Conservation (phyloP, 768 basidiomycete genomes). For the Mycena metata region DNA sequence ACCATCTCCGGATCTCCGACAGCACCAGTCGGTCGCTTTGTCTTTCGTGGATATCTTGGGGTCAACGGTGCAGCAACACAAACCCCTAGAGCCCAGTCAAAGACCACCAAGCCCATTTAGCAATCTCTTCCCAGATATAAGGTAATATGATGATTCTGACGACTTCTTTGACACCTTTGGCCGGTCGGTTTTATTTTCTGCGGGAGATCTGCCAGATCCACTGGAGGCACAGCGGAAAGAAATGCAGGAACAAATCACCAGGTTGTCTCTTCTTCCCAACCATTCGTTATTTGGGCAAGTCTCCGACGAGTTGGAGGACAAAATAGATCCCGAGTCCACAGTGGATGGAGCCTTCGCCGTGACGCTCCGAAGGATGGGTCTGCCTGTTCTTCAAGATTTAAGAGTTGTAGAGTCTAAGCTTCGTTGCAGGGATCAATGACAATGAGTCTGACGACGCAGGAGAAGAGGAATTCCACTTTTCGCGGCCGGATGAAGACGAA, state of each 20-base stretch:
- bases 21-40: background rate
- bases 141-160: background rate
- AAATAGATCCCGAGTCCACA: background rate
- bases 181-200: background rate
- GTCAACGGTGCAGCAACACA: background rate
- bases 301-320: constrained; percentile 4
- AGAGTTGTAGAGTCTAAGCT: too few relatives aligned
- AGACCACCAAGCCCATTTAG: background rate
- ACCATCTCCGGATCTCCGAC: too few relatives aligned
- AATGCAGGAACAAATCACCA: constrained; percentile 13
- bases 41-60: background rate
- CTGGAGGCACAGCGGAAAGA: background rate
- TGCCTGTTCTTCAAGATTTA: too few relatives aligned
- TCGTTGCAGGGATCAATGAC: constrained; percentile 7
- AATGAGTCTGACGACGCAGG: constrained; percentile 20
- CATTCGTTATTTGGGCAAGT: constrained; percentile 14
- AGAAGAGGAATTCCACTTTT: constrained; percentile 10
- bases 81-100: background rate
- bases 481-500: background rate
- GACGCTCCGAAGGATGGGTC: constrained; percentile 10
- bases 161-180: background rate
- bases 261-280: background rate
- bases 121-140: background rate
- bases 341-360: constrained; percentile 14
- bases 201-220: background rate